A percentile compares a stretch with the other conserved stretches of the same genome.
phyloP scores from a whole-genome alignment of 495 filamentous ascomycete genomes.

The Elaphomyces granulatus region DNA sequence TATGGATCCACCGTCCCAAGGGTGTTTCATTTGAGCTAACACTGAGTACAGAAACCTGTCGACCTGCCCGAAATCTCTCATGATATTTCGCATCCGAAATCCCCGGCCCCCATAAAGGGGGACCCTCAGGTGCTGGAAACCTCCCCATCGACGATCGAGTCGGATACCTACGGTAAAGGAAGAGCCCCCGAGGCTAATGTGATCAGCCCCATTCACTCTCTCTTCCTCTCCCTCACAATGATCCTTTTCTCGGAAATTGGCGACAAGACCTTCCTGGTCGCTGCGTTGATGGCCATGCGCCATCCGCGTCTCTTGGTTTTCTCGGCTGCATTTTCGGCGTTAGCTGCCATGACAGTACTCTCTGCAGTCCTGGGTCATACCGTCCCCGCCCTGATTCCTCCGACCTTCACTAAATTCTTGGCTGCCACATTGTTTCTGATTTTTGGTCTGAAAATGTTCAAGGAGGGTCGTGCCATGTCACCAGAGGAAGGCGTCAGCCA shows the following conservation, averaged over 20 bases:
- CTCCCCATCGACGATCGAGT: constrained; percentile 24
- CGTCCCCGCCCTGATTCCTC: constrained; percentile 80
- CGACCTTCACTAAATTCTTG: constrained; percentile 71
- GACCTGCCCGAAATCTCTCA: constrained; percentile 69
- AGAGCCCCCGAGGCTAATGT: constrained; percentile 42
- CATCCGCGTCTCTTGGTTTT: constrained; percentile 89
- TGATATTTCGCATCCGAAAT: constrained; percentile 60
- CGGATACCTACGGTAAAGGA: constrained; percentile 12
- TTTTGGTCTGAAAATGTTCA: constrained; percentile 73
- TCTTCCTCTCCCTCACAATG: constrained; percentile 86
- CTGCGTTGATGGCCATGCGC: constrained; percentile 97
- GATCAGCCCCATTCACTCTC: constrained; percentile 79
- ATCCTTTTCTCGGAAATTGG: constrained; percentile 95
- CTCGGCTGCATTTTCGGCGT: constrained; percentile 77
- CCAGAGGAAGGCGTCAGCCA: constrained; percentile 78
- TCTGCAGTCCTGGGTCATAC: constrained; percentile 92
- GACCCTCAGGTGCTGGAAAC: constrained; percentile 48
- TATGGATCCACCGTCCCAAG: background rate
- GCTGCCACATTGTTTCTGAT: constrained; percentile 76
- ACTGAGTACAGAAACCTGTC: constrained; percentile 59
- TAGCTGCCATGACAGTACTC: constrained; percentile 90
- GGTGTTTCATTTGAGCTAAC: no score
- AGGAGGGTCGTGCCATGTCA: constrained; percentile 78
- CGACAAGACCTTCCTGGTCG: constrained; percentile 96
- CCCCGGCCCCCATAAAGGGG: constrained; percentile 49